Conservation (phyloP, 179 eudicot genomes). For the Beta lomatogona region DNA sequence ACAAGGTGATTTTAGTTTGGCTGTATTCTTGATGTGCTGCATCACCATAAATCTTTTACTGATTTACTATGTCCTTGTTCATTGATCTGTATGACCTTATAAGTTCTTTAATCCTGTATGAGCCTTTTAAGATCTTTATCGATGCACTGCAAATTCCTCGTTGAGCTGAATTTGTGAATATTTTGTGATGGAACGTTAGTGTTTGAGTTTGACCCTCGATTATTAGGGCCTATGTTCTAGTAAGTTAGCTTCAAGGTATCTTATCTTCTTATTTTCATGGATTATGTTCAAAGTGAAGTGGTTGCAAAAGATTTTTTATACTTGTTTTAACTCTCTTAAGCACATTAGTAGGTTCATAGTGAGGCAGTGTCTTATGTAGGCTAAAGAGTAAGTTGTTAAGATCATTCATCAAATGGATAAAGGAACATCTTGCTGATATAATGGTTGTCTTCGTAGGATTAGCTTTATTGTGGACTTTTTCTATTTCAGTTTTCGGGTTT, state of each 20-base stretch:
- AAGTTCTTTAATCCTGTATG: background rate
- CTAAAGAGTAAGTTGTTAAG: background rate
- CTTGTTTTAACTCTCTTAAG: background rate
- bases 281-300: background rate
- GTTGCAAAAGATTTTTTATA: background rate
- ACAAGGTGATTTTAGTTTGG: slow-evolving; percentile 61
- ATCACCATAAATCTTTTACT: background rate
- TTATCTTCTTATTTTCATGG: background rate
- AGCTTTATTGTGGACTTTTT: background rate
- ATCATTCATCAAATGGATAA: background rate
- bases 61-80: background rate
- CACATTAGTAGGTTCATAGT: background rate
- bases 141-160: background rate
- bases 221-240: background rate
- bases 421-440: background rate
- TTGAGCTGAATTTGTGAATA: background rate
- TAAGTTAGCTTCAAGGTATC: background rate
- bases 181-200: background rate
- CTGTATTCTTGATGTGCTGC: slow-evolving; percentile 7
- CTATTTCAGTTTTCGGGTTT: background rate
- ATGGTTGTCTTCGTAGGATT: background rate
- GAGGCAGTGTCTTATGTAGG: background rate
- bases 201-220: background rate
- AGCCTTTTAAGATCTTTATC: background rate
- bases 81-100: no score